Conservation (phyloP, 2,329 filamentous ascomycete genomes). For the Trichoderma gracile region DNA sequence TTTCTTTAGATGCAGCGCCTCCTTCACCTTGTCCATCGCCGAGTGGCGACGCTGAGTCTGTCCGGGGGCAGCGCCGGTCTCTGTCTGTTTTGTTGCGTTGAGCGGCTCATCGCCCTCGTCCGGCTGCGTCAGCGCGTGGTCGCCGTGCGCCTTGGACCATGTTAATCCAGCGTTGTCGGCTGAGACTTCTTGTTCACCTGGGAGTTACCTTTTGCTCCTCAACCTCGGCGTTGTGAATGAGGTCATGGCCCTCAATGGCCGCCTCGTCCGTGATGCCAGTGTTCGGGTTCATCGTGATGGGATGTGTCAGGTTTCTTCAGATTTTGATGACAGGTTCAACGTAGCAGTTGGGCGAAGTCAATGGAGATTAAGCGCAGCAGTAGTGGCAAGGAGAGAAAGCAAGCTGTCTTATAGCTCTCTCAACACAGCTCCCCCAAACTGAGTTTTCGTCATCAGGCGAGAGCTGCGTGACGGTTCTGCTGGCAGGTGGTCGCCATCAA, state of each 20-base stretch:
- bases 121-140: constrained; percentile 23
- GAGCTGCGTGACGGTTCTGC: constrained; percentile 10
- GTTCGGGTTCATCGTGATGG: constrained; percentile 17
- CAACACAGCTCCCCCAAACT: background rate
- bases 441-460: constrained; percentile 12
- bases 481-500: constrained; percentile 17
- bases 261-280: constrained; percentile 36
- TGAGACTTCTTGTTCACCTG: too few relatives aligned
- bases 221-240: constrained; percentile 40
- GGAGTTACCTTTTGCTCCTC: constrained; percentile 35
- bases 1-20: constrained; percentile 26
- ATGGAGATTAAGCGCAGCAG: background rate
- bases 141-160: constrained; percentile 16
- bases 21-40: constrained; percentile 26
- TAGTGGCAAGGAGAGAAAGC: background rate
- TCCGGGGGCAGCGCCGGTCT: background rate
- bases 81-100: background rate
- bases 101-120: constrained; percentile 19
- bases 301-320: background rate
- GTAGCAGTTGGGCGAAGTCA: background rate
- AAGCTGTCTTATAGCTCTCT: constrained; percentile 22
- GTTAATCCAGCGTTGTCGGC: too few relatives aligned
- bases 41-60: constrained; percentile 12
- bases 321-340: background rate
- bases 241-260: constrained; percentile 38